Conservation (phyloP, 2,329 filamentous ascomycete genomes). For the Tricladium varicosporioides region DNA sequence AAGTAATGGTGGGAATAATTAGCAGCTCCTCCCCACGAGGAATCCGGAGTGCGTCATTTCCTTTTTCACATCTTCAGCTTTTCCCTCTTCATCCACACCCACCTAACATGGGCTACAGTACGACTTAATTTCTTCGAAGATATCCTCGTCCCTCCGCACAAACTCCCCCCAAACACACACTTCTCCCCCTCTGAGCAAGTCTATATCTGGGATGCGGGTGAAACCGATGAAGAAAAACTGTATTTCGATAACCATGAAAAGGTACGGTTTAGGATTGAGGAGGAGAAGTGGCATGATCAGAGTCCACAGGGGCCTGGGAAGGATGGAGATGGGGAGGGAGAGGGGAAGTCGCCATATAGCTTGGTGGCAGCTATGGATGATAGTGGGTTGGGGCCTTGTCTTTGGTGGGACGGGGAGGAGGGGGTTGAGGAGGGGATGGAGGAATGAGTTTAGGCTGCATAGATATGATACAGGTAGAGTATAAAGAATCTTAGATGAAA, state of each 20-base stretch:
- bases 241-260: conserved; percentile 90
- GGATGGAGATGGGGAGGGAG: conserved; percentile 52
- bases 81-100: background rate
- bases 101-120: conserved; percentile 46
- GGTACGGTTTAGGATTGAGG: conserved; percentile 80
- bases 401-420: conserved; percentile 57
- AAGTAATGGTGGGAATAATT: conserved; percentile 85
- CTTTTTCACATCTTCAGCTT: background rate
- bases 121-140: conserved; percentile 93
- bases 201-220: conserved; percentile 79
- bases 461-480: background rate
- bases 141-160: conserved; percentile 73
- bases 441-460: background rate
- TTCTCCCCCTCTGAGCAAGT: conserved; percentile 55
- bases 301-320: conserved; percentile 67
- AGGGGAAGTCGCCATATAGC: conserved; percentile 61
- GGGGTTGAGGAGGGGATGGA: conserved; percentile 21
- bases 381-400: conserved; percentile 58
- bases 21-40: conserved; percentile 69
- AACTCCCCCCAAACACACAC: conserved; percentile 70
- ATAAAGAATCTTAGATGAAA: background rate
- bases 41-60: conserved; percentile 59
- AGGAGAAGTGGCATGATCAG: conserved; percentile 90
- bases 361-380: conserved; percentile 65
- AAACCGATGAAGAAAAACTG: conserved; percentile 54